Conservation (phyloP, 2,329 filamentous ascomycete genomes). For the Monosporascus sp. region DNA sequence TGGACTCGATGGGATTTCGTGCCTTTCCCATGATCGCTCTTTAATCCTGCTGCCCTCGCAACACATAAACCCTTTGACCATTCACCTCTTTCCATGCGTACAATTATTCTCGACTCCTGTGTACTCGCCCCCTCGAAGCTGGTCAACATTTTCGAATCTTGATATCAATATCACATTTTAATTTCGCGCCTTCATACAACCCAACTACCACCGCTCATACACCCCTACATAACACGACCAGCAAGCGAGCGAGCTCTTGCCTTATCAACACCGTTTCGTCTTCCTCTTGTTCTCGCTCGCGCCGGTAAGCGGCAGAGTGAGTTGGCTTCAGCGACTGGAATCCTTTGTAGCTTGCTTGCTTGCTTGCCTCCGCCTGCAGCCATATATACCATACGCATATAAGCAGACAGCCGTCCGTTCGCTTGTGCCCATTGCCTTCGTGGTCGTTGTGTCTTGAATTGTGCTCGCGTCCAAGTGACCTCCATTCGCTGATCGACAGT, state of each 20-base stretch:
- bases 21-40: conserved; percentile 28
- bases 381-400: neutral
- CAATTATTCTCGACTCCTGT: neutral
- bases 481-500: neutral
- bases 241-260: too few species aligned
- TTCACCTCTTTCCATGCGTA: neutral
- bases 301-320: neutral
- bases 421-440: neutral
- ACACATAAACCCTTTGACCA: neutral
- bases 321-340: neutral
- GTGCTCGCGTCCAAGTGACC: neutral
- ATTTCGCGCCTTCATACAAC: too few species aligned
- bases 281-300: neutral
- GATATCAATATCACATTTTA: neutral
- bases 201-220: too few species aligned
- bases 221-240: too few species aligned
- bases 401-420: too few species aligned
- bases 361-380: neutral
- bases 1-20: conserved; percentile 26
- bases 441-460: neutral
- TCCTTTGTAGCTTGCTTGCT: neutral
- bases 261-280: neutral
- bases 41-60: conserved; percentile 14
- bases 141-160: neutral
- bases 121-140: neutral